A percentile compares a stretch with the other conserved stretches of the same genome.
These are phyloP conservation scores for Stereum hirsutum DNA, from an alignment of 1,284 basidiomycete species.

Conservation along the genomic window DNA sequence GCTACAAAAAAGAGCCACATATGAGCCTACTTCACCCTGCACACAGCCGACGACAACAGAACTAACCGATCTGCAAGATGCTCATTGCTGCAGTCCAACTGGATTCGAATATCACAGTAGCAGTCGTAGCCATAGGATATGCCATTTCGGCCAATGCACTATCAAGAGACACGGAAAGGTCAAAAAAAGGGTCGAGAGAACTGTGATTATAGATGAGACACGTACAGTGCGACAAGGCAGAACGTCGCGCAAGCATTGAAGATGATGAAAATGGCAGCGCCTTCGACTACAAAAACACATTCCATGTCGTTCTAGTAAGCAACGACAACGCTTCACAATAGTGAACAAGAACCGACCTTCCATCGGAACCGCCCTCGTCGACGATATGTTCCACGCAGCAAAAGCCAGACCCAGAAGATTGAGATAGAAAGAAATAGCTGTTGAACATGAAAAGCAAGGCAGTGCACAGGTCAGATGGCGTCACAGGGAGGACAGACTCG, in stretches of 20 bases:
- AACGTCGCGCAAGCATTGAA: slow-evolving; percentile 33
- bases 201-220: slow-evolving; percentile 7
- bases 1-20: background rate
- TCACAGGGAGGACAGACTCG: background rate
- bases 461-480: background rate
- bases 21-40: slow-evolving; percentile 20
- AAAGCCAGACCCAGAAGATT: slow-evolving; percentile 43
- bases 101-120: slow-evolving; percentile 41
- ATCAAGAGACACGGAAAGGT: slow-evolving; percentile 1
- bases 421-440: slow-evolving; percentile 45
- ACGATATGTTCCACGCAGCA: slow-evolving; percentile 46
- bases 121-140: slow-evolving; percentile 24
- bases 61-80: slow-evolving; percentile 41
- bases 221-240: slow-evolving; percentile 38
- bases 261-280: slow-evolving; percentile 41
- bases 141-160: slow-evolving; percentile 33
- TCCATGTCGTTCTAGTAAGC: background rate
- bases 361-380: slow-evolving; percentile 23
- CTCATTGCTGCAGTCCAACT: slow-evolving; percentile 40
- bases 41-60: slow-evolving; percentile 23
- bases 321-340: background rate
- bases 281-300: slow-evolving; percentile 25
- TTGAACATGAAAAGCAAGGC: background rate
- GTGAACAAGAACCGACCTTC: slow-evolving; percentile 23
- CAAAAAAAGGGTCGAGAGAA: background rate